phyloP scores from a whole-genome alignment of 345 rosid species.

The Reutealis trisperma region DNA sequence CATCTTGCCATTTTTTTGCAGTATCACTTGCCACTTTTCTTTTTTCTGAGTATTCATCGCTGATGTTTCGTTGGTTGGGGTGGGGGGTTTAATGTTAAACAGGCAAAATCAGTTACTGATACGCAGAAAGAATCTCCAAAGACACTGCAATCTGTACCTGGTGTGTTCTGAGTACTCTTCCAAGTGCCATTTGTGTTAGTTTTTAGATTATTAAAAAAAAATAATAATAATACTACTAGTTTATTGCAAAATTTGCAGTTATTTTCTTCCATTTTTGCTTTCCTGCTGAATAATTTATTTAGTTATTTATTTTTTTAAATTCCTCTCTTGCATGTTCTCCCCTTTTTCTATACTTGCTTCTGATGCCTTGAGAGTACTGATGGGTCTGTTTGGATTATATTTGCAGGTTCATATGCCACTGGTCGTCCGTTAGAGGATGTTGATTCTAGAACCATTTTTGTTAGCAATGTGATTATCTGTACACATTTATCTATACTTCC shows the following conservation, averaged over 20 bases:
- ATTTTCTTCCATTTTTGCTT: neutral
- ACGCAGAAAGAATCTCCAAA: conserved; percentile 42
- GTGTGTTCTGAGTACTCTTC: conserved; percentile 43
- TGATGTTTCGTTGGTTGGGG: neutral
- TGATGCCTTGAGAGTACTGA: neutral
- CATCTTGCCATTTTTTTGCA: neutral
- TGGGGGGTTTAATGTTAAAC: conserved; percentile 26
- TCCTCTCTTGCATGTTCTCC: neutral
- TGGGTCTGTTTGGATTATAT: conserved; percentile 10
- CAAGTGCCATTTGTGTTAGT: neutral
- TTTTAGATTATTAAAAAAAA: neutral
- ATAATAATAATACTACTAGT: neutral
- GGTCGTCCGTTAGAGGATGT: conserved; percentile 74
- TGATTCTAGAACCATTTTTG: conserved; percentile 85
- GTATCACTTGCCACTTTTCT: neutral
- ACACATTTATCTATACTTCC: neutral
- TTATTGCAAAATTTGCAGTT: conserved; percentile 2
- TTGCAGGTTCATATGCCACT: conserved; percentile 56
- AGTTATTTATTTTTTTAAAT: neutral
- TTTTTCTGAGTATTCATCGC: conserved; percentile 1
- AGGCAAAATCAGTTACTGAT: conserved; percentile 50
- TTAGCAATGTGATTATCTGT: conserved; percentile 68
- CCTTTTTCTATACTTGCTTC: neutral
- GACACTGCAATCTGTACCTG: conserved; percentile 47
- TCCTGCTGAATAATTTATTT: too few relatives aligned